Evolutionary conservation across 75 land plant genomes (phyloP), one percentile per base, ranked within the genome.

Genomic region (Azolla pinnata): DNA sequence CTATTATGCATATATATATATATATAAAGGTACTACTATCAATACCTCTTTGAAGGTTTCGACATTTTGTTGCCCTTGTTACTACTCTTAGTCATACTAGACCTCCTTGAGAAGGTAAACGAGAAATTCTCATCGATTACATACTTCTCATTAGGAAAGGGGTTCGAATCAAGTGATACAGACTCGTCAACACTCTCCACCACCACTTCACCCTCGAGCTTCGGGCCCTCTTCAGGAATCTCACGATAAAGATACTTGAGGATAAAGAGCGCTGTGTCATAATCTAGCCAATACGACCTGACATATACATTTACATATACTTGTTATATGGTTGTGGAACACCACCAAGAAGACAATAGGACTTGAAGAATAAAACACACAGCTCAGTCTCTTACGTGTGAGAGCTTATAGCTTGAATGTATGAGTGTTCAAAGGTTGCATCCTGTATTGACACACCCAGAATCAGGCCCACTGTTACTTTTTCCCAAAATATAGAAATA

Each of bases 231-330:
- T 58, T 78, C 82, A 20, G 85, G 81, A 60, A 89, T 86, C 31
- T 89, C 83, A 33, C 76, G 64, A 58, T 95, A 95, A n/a, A 89
- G 50, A 54, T 95, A 96, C 62, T 85, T 95, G 42, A 95, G 64
- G 42, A 95, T 89, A 73, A 95, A 89, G n/a, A 95, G 81, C 18
- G 96, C 99, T 38, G 99, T 95, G 63, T 95, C 99, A n/a, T 62
- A 59, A 69, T 95, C 99, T 46, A 86, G 74, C 99, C 99, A 95
- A 44, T 95, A 95, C 46, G 87, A 83, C 46, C 99, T 95, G 81
- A 48, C 51, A 20, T 9, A 8, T 17, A 12, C 5, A 5, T 5
- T 35, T 35, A 35, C 40, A 12, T 5, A 12, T 35, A n/a, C n/a
- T 35, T 3, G 51, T 4, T 18, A 3, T 48, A 48, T 20, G 18